phyloP scores from a whole-genome alignment of 1,284 basidiomycete genomes.

The Naganishia liquefaciens region DNA sequence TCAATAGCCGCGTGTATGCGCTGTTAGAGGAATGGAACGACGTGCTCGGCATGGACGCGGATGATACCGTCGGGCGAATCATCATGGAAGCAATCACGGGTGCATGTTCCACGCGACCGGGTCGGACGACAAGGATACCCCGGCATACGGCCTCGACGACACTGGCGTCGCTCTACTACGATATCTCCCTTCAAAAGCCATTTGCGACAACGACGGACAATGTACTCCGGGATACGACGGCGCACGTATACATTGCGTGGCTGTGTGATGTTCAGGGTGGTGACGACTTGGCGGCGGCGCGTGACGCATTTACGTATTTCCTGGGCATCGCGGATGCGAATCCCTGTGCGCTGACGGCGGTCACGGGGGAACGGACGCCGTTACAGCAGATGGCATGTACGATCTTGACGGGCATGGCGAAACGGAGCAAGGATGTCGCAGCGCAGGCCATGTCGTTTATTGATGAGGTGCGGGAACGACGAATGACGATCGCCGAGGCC shows the following conservation, averaged over 20 bases:
- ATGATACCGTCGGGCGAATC: slow-evolving; percentile 8
- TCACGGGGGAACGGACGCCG: not conserved
- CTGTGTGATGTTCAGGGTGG: slow-evolving; percentile 14
- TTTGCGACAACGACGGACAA: slow-evolving; percentile 20
- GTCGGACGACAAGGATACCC: not conserved
- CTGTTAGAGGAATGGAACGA: slow-evolving; percentile 21
- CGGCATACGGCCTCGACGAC: not conserved
- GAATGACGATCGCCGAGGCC: slow-evolving; percentile 51
- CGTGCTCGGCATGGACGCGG: not conserved
- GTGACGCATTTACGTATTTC: slow-evolving; percentile 15
- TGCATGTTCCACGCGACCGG: not conserved
- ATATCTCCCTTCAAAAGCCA: slow-evolving; percentile 16
- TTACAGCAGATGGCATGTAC: slow-evolving; percentile 5
- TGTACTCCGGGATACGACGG: slow-evolving; percentile 13
- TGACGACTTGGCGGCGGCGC: slow-evolving; percentile 3
- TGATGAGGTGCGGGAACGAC: slow-evolving; percentile 57
- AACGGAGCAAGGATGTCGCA: slow-evolving; percentile 12
- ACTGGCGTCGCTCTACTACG: slow-evolving; percentile 12
- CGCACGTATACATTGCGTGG: slow-evolving; percentile 9
- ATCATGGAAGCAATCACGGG: slow-evolving; percentile 7
- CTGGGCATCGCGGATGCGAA: slow-evolving; percentile 14
- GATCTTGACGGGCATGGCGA: slow-evolving; percentile 9
- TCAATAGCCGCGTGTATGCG: slow-evolving; percentile 12
- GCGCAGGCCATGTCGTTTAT: slow-evolving; percentile 54
- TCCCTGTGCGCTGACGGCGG: not conserved